phyloP scores from a whole-genome alignment of 495 filamentous ascomycete species.

The Clohesyomyces aquaticus region DNA sequence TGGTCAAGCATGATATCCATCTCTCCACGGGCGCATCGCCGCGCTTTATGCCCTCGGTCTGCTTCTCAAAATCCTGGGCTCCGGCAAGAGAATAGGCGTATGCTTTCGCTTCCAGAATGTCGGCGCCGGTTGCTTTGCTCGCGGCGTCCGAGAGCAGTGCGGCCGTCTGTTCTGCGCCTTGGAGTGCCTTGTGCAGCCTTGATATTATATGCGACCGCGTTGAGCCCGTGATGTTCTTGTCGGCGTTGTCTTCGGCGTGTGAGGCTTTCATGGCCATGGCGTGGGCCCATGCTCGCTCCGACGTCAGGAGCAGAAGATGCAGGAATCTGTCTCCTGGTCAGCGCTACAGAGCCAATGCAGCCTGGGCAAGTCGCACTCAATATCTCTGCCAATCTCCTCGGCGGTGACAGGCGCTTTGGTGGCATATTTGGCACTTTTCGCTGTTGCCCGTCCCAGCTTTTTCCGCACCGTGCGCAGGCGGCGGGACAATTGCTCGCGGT shows the following conservation, averaged over 20 bases:
- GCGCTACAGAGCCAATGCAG: not conserved
- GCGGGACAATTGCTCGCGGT: slow-evolving; percentile 76
- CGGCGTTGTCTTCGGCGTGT: slow-evolving; percentile 71
- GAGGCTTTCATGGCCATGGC: slow-evolving; percentile 91
- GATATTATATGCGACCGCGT: slow-evolving; percentile 86
- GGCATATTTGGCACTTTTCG: slow-evolving; percentile 81
- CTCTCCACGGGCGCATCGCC: slow-evolving; percentile 44
- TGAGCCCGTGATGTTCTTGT: slow-evolving; percentile 74
- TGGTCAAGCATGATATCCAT: slow-evolving; percentile 77
- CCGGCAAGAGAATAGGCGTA: slow-evolving; percentile 77
- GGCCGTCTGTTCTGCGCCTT: slow-evolving; percentile 69
- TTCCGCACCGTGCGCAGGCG: slow-evolving; percentile 82
- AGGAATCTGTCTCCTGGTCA: slow-evolving; percentile 62
- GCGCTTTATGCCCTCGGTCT: slow-evolving; percentile 46
- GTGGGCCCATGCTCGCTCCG: slow-evolving; percentile 94
- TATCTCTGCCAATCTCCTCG: slow-evolving; percentile 74
- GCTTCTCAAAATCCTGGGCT: slow-evolving; percentile 79
- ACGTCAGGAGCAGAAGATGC: slow-evolving; percentile 75
- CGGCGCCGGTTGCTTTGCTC: slow-evolving; percentile 67
- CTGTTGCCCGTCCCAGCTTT: slow-evolving; percentile 78
- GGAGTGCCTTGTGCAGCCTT: slow-evolving; percentile 76
- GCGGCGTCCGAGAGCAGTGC: slow-evolving; percentile 62
- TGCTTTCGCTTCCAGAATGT: slow-evolving; percentile 83
- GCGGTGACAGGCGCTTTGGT: slow-evolving; percentile 71
- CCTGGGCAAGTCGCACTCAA: slow-evolving; percentile 58